Evolutionary conservation across 177 flowering plant genomes (phyloP).

Genomic region (Vitis hybrid): DNA sequence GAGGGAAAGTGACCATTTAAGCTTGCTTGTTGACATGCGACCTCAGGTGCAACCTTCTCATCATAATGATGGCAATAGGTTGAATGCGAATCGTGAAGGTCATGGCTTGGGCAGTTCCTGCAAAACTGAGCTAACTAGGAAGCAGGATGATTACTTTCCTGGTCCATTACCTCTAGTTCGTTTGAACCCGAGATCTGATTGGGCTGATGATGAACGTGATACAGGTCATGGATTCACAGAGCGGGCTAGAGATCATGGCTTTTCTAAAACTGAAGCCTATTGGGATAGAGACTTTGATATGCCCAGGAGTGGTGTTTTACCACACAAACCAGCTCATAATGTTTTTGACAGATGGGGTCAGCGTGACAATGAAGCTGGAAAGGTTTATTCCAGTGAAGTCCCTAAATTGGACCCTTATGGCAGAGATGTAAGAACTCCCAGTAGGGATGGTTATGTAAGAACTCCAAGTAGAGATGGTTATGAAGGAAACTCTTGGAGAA

Average conservation of each 20-base stretch:
- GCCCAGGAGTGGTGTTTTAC: constrained; percentile 49
- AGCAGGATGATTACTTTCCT: constrained; percentile 55
- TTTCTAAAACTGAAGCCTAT: constrained; percentile 43
- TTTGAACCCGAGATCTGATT: constrained; percentile 77
- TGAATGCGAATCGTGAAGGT: constrained; percentile 28
- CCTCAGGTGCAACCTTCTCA: constrained; percentile 40
- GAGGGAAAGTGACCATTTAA: constrained; percentile 25
- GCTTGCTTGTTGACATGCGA: constrained; percentile 34
- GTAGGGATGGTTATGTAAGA: constrained; percentile 56
- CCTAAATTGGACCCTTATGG: constrained; percentile 38
- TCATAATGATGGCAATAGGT: constrained; percentile 24
- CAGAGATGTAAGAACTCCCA: constrained; percentile 47
- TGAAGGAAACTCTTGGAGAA: constrained; percentile 62
- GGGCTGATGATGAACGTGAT: constrained; percentile 99
- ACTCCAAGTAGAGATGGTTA: constrained; percentile 49
- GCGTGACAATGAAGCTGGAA: constrained; percentile 56
- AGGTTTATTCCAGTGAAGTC: constrained; percentile 47
- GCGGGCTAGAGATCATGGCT: constrained; percentile 53
- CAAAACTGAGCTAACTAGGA: constrained; percentile 25
- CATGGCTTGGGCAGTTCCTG: constrained; percentile 21
- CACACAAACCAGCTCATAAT: constrained; percentile 41
- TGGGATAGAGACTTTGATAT: constrained; percentile 75
- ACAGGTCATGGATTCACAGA: constrained; percentile 58
- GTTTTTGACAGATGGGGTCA: constrained; percentile 40
- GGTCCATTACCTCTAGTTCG: constrained; percentile 72